Base-by-base conservation (phyloP, 208 protist species). In the Leishmania tropica region DNA sequence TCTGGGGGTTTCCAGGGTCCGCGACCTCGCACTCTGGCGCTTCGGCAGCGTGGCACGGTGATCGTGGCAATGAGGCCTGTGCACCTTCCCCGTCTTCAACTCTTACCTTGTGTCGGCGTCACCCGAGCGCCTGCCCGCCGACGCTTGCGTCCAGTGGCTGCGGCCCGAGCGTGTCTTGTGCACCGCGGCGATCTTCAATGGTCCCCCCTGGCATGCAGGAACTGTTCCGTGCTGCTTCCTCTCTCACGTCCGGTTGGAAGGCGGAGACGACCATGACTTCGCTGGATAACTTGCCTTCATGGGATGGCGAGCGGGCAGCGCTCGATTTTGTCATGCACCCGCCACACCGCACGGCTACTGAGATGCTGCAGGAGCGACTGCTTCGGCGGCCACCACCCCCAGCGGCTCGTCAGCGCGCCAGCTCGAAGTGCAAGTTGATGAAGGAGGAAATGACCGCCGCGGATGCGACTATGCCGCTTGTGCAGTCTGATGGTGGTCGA, bases 311-410 rank as follows among this genome's bases (percentile, higher is more conserved):
- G 75, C 78, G 58, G 17, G 62, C 72, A 53, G 67, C 78, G 15
- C 56, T 86, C 42, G 83, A 86, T 64, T 56, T 83, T 6, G 65
- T 86, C 73, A 48, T 76, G 67, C 78, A 54, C 78, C 21, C 60
- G 21, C 40, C 78, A 42, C 83, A 80, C n/a, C 73, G 81, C 42
- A 47, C 64, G 35, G 78, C 75, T 28, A 2, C 78, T n/a, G 35
- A 64, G 15, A 65, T 86, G 83, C 75, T 86, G 56, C 65, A 83
- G 17, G 48, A 74, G 47, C 79, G 83, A 21, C 78, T 86, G 83
- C 56, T 64, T 13, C 40, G 64, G 64, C 83, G 56, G 42, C 83
- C 78, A 31, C 68, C 68, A 53, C 68, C 53, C 31, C 37, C 40
- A 21, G 7, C 35, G 21, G 19, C 24, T 47, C 48, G 10, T 45